A percentile compares a stretch with the other conserved stretches of the same genome.
Conservation (phyloP, 1,139 yeast genomes). For the Kluyveromyces sp. region DNA sequence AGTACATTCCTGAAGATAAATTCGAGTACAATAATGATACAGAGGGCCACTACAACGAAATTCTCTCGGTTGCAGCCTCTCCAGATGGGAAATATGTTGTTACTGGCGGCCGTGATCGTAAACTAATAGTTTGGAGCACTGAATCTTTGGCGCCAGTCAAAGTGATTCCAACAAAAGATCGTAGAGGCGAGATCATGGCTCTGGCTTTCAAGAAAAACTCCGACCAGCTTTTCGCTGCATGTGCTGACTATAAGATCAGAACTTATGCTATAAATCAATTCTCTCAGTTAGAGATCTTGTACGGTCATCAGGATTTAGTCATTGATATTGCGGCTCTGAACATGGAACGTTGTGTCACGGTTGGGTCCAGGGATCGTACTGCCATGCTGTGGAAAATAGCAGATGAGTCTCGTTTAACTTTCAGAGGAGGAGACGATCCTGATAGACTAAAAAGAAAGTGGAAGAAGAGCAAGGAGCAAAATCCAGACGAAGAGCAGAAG, state of each 20-base stretch:
- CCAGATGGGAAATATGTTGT: conserved; percentile 84
- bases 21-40: conserved; percentile 35
- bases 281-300: conserved; percentile 81
- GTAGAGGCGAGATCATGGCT: conserved; percentile 65
- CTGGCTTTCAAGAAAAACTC: conserved; percentile 71
- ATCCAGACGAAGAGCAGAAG: conserved; percentile 16
- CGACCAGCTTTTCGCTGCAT: conserved; percentile 85
- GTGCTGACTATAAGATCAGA: conserved; percentile 86
- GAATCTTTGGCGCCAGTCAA: conserved; percentile 70
- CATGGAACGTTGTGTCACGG: conserved; percentile 89
- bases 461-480: conserved; percentile 28
- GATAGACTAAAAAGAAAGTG: conserved; percentile 40
- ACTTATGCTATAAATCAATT: conserved; percentile 80
- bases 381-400: conserved; percentile 96
- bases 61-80: conserved; percentile 72
- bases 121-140: conserved; percentile 78
- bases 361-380: conserved; percentile 89
- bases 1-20: conserved; percentile 40
- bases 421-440: conserved; percentile 75
- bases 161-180: conserved; percentile 65
- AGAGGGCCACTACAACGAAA: conserved; percentile 67
- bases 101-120: conserved; percentile 82
- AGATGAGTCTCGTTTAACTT: conserved; percentile 88
- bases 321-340: conserved; percentile 72
- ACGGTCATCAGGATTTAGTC: conserved; percentile 92